Evolutionary conservation across 805 yeast genomes (phyloP).

Genomic region (Yamadazyma paraphyllophila): DNA sequence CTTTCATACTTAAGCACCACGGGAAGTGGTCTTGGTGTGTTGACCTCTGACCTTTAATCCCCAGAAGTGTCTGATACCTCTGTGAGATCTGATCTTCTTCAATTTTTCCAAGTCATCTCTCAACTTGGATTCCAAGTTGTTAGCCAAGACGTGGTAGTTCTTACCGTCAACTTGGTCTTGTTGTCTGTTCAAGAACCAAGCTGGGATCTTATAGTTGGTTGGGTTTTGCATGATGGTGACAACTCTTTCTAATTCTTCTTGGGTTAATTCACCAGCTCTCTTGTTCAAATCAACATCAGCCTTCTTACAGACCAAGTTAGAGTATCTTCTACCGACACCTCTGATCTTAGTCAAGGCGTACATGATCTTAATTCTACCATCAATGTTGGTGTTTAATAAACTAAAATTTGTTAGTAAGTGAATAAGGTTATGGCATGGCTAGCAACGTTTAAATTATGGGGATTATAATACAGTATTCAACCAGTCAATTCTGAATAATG

Average conservation of each 20-base stretch:
- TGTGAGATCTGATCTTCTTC: conserved; percentile 99
- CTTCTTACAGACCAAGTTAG: conserved; percentile 99
- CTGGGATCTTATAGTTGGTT: conserved; percentile 97
- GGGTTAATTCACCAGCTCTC: conserved; percentile 99
- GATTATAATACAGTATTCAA: neutral
- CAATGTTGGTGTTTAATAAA: conserved; percentile 99
- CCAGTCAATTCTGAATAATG: neutral
- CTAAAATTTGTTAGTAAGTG: conserved; percentile 42
- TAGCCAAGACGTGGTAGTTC: conserved; percentile 98
- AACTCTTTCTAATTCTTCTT: conserved; percentile 99
- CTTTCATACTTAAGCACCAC: conserved; percentile 54
- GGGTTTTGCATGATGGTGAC: conserved; percentile 99
- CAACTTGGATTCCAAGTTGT: conserved; percentile 98
- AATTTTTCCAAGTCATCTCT: conserved; percentile 99
- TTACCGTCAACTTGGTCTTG: conserved; percentile 97
- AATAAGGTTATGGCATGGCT: neutral
- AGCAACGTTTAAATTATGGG: neutral
- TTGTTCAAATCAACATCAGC: conserved; percentile 98
- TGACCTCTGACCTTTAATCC: conserved; percentile 99
- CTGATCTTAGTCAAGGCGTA: conserved; percentile 99
- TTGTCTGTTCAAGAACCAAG: conserved; percentile 99
- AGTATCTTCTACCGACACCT: conserved; percentile 99
- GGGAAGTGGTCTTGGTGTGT: conserved; percentile 99
- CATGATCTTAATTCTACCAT: conserved; percentile 99
- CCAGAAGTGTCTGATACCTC: conserved; percentile 99